These are phyloP conservation scores for Colletotrichum sp. DNA, from an alignment of 2,329 filamentous ascomycete genomes.

Conservation along the genomic window DNA sequence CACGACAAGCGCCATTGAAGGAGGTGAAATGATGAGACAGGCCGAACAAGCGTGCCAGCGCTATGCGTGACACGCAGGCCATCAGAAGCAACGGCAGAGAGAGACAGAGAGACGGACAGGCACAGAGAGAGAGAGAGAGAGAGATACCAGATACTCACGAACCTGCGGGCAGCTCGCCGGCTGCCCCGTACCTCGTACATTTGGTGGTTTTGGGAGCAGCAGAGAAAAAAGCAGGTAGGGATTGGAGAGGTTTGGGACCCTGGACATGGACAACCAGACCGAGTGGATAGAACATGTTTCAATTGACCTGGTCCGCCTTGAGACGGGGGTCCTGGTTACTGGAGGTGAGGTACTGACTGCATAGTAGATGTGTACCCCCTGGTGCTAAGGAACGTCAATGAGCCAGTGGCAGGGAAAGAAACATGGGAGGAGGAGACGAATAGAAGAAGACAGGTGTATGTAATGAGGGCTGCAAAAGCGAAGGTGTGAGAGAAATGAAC, in stretches of 20 bases:
- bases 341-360: not conserved
- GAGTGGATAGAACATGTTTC: conserved; percentile 18
- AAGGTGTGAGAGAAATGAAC: not conserved
- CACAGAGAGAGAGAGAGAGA: not conserved
- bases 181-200: not conserved
- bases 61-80: not conserved
- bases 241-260: conserved; percentile 6
- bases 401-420: not conserved
- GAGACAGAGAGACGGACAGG: not conserved
- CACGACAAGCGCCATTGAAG: not conserved
- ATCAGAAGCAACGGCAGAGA: not conserved
- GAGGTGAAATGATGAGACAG: conserved; percentile 10
- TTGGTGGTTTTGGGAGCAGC: not conserved
- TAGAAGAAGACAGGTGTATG: not conserved
- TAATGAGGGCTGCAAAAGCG: not conserved
- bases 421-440: not conserved
- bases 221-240: not conserved
- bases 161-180: not conserved
- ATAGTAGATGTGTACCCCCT: not conserved
- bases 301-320: conserved; percentile 9
- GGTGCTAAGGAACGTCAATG: not conserved
- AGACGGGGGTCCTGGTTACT: not conserved
- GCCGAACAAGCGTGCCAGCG: not conserved
- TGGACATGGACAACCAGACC: not conserved
- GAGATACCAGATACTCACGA: not conserved